Conservation (phyloP, 2,329 filamentous ascomycete species). For the Trichoderma pleuroti region DNA sequence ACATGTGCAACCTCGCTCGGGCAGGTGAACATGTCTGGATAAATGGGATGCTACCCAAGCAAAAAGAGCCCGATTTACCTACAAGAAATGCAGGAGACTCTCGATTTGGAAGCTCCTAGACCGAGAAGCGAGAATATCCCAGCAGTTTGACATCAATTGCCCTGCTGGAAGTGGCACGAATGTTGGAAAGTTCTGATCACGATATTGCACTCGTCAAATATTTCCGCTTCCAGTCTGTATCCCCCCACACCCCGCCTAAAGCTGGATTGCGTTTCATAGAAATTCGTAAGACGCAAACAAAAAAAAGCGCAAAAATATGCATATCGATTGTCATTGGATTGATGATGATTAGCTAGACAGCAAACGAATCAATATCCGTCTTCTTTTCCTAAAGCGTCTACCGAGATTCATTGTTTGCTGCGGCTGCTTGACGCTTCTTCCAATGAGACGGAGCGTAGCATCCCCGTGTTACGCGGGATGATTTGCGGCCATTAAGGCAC, state of each 20-base stretch:
- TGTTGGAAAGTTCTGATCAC: background rate
- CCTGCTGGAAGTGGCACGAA: background rate
- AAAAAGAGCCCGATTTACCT: background rate
- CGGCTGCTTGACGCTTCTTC: background rate
- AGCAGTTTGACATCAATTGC: background rate
- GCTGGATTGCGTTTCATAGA: background rate
- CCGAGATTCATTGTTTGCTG: background rate
- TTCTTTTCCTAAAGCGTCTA: constrained; percentile 2
- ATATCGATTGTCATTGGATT: background rate
- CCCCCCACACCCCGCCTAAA: background rate
- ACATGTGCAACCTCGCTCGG: background rate
- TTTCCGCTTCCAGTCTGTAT: background rate
- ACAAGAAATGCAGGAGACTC: background rate
- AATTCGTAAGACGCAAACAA: background rate
- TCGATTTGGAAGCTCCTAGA: background rate
- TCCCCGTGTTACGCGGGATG: constrained; percentile 9
- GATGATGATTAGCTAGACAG: background rate
- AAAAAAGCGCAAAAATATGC: background rate
- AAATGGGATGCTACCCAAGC: background rate
- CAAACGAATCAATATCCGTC: background rate
- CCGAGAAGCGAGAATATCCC: background rate
- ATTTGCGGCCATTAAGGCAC: background rate
- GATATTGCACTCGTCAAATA: background rate
- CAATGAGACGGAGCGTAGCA: constrained; percentile 5
- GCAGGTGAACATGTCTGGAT: background rate